Base-by-base conservation (phyloP, 2,329 filamentous ascomycete species). In the Sordariomycetes sp. region DNA sequence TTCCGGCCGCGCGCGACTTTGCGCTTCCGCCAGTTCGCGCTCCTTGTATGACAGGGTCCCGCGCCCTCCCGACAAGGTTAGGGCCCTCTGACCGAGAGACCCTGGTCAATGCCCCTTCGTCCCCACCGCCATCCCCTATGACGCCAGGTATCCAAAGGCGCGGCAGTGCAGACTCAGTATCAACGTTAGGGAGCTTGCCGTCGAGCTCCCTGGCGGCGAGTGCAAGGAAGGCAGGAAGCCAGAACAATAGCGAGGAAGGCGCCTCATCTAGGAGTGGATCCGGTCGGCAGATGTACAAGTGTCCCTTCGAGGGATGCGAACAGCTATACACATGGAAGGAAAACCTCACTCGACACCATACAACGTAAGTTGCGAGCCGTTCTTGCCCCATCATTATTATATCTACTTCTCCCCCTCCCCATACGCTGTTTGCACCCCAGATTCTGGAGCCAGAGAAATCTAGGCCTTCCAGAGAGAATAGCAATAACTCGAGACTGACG, bases 291-390 rank as follows among this genome's bases (percentile, higher is more conserved):
- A 53, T 35, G 35, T 58, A 37, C 56, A 58, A 58, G 37, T 58
- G 56, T 25, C 35, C 56, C 2, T 18, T 46, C 18, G 24, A 58
- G 22, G 56, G 56, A 1, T 58, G 56, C 22, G 35, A 32, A 11
- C 53, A 46, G 35, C 53, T 34, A 18, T 58, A 53, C n/a, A 54
- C 48, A 16, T 58, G 56, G 56, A 58, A 58, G 51, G 56, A 58
- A 34, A 58, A 58, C 51, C 56, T 53, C 24, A 58, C 56, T 22
- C 50, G 56, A 6, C 56, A 58, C 32, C 53, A 43, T 18, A 53
- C 56, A 20, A 58, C 56, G 56, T 58, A 58, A 35, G 56, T 51
- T 37, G n/a, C 10, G 8, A 14, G n/a, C 6, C 35, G 12, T 24
- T 32, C 4, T 32, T 32, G 4, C 28, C 28, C 28, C 8, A 4